Conservation (phyloP, 169 alveolate genomes). For the Plasmodium inui region DNA sequence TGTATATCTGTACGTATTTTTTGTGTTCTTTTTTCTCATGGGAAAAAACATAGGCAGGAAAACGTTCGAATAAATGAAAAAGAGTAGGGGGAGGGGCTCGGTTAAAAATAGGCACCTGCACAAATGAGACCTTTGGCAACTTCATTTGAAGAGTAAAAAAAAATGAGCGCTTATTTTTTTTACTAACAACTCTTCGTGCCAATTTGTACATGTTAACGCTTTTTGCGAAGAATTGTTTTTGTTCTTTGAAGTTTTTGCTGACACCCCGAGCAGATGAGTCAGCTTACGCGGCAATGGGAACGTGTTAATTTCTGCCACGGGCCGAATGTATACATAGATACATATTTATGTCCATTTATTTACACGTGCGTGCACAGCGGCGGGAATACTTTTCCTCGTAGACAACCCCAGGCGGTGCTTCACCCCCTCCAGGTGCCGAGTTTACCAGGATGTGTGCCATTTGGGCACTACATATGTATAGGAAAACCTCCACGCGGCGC, state of each 20-base stretch:
- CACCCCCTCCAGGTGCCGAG: background rate
- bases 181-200: background rate
- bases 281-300: background rate
- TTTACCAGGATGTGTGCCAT: background rate
- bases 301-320: background rate
- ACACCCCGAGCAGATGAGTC: background rate
- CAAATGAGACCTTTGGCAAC: background rate
- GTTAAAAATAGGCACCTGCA: background rate
- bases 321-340: background rate
- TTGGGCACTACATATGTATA: background rate
- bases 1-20: background rate
- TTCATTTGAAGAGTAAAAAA: slow-evolving; percentile 1
- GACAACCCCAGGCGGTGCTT: background rate
- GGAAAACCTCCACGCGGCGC: background rate
- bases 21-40: background rate
- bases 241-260: background rate
- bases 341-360: background rate
- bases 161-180: background rate
- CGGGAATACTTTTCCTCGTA: background rate
- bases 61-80: background rate
- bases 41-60: background rate
- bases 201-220: background rate
- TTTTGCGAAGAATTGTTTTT: background rate
- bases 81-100: background rate
- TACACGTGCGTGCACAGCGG: background rate